phyloP scores from a whole-genome alignment of 352 stramenopile genomes.

The Vaucheria bursata region DNA sequence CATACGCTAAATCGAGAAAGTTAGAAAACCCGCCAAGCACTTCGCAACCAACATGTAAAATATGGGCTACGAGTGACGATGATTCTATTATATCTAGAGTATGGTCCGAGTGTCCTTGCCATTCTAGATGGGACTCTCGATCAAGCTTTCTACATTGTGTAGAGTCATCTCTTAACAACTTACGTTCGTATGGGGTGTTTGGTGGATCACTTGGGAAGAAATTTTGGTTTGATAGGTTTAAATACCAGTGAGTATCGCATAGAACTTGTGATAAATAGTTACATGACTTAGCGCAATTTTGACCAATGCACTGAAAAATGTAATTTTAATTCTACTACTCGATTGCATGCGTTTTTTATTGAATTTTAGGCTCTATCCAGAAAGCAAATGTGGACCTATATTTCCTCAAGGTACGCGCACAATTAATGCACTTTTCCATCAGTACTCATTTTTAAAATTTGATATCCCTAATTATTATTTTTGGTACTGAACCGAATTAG shows the following conservation, averaged over 20 bases:
- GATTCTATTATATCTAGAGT: background rate
- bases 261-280: no score
- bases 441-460: no score
- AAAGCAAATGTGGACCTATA: background rate
- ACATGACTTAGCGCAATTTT: no score
- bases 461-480: no score
- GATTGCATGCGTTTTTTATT: no score
- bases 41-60: no score
- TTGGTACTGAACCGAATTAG: no score
- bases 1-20: no score
- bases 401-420: background rate
- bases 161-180: background rate
- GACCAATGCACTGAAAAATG: no score
- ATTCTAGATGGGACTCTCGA: background rate
- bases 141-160: background rate
- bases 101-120: background rate
- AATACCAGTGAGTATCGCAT: constrained; percentile 1
- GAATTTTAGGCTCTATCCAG: background rate
- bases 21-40: no score
- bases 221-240: constrained; percentile 1
- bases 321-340: no score
- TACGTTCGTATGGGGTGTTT: background rate
- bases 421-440: no score
- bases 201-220: background rate
- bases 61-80: background rate